These are phyloP conservation scores for Graphiopsis chlorocephala DNA, from an alignment of 2,329 filamentous ascomycete genomes.

Conservation along the genomic window DNA sequence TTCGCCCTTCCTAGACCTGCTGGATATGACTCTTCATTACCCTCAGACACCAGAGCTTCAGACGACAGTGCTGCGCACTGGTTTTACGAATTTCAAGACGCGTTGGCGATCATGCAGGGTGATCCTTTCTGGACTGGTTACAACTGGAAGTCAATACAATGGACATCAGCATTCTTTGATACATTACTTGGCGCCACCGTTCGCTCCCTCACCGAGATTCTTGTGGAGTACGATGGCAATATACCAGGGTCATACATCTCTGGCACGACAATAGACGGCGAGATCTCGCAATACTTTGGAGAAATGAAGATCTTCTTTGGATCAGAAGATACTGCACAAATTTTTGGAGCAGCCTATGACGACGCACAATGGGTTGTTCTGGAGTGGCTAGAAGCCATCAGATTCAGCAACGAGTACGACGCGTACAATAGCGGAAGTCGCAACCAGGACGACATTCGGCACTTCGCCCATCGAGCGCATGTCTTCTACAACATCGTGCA, in stretches of 20 bases:
- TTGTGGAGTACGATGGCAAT: conserved; percentile 19
- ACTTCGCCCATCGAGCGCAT: conserved; percentile 79
- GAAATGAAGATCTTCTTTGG: conserved; percentile 29
- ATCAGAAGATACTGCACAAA: conserved; percentile 31
- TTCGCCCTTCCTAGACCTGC: conserved; percentile 7
- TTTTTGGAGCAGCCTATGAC: conserved; percentile 34
- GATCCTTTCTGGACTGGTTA: conserved; percentile 32
- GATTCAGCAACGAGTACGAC: conserved; percentile 31
- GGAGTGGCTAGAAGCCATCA: conserved; percentile 35
- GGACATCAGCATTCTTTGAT: conserved; percentile 30
- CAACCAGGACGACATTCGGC: conserved; percentile 68
- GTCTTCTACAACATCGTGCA: conserved; percentile 84
- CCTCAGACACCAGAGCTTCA: not conserved
- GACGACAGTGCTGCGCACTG: conserved; percentile 19
- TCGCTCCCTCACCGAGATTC: conserved; percentile 21
- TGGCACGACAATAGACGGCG: conserved; percentile 20
- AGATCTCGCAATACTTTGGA: conserved; percentile 28
- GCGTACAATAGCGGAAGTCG: conserved; percentile 18
- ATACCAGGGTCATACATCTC: conserved; percentile 16
- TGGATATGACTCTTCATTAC: not conserved
- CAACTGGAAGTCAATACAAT: conserved; percentile 31
- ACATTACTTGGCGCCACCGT: conserved; percentile 27
- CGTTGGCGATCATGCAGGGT: conserved; percentile 28
- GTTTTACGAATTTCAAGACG: conserved; percentile 29
- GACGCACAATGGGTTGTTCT: conserved; percentile 37